Evolutionary conservation across 495 filamentous ascomycete genomes (phyloP).

Genomic region (Ascodesmis nigricans): DNA sequence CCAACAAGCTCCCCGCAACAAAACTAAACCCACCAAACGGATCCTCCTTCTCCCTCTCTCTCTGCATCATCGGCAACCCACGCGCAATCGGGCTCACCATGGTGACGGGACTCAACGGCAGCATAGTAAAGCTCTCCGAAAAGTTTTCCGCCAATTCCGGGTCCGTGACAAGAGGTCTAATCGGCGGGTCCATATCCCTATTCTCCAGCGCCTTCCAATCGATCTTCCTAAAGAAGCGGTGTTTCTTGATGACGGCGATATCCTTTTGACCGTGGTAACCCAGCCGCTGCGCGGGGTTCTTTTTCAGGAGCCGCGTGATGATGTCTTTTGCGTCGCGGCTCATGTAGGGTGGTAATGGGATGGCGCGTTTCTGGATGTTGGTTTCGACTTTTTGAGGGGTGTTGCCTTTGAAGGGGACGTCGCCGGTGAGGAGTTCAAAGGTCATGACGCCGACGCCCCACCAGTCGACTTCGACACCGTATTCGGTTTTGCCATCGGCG

Average conservation of each 20-base stretch:
- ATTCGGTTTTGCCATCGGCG: conserved; percentile 38
- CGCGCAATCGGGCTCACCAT: conserved; percentile 22
- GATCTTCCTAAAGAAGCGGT: conserved; percentile 90
- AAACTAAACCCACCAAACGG: conserved; percentile 91
- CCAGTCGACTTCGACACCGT: conserved; percentile 91
- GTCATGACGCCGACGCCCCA: conserved; percentile 90
- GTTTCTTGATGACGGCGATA: conserved; percentile 62
- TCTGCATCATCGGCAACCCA: conserved; percentile 13
- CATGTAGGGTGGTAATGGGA: conserved; percentile 68
- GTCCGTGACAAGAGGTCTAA: conserved; percentile 78
- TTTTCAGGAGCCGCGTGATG: conserved; percentile 65
- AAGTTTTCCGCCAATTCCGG: conserved; percentile 95
- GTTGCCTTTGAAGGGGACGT: conserved; percentile 68
- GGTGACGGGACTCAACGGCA: conserved; percentile 54
- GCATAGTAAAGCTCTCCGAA: conserved; percentile 58
- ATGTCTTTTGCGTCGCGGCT: conserved; percentile 80
- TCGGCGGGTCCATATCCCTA: conserved; percentile 63
- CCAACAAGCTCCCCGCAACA: conserved; percentile 65
- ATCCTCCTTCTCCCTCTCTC: conserved; percentile 34
- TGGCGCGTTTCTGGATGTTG: conserved; percentile 80
- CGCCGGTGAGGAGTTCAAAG: conserved; percentile 76
- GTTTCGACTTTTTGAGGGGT: conserved; percentile 83
- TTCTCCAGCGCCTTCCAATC: conserved; percentile 68
- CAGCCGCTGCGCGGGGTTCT: conserved; percentile 72
- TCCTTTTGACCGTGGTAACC: conserved; percentile 79